Conservation (phyloP, 768 basidiomycete genomes). For the Phlebiopsis gigantea region DNA sequence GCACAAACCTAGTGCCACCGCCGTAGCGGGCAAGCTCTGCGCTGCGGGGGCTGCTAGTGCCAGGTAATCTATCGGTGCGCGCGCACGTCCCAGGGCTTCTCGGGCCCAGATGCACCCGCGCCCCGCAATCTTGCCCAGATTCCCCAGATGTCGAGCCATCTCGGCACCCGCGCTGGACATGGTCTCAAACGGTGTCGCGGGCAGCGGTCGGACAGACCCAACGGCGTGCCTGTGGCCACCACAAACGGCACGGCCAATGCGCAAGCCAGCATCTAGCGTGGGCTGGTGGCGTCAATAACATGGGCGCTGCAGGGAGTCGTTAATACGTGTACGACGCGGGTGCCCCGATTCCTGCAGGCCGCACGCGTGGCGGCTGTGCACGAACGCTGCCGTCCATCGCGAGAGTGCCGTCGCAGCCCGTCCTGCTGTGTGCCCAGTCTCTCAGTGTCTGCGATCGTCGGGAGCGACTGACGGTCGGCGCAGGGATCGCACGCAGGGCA, state of each 20-base stretch:
- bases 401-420: too few species aligned
- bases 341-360: background rate
- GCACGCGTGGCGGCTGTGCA: too few species aligned
- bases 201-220: too few species aligned
- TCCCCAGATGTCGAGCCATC: background rate
- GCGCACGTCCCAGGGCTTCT: background rate
- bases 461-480: too few species aligned
- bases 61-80: background rate
- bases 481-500: background rate
- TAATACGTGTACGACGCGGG: background rate
- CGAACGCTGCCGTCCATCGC: too few species aligned
- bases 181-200: background rate
- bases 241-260: background rate
- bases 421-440: too few species aligned
- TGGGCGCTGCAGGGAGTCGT: too few species aligned
- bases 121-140: background rate
- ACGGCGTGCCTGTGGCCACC: background rate
- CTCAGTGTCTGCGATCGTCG: too few species aligned
- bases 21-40: too few species aligned
- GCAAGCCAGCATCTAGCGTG: background rate
- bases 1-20: too few species aligned
- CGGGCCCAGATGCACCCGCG: too few species aligned
- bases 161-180: background rate
- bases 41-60: background rate
- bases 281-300: background rate